These are phyloP conservation scores for Aspergillus pseudotamarii DNA, from an alignment of 2,329 filamentous ascomycete species.

Conservation along the genomic window DNA sequence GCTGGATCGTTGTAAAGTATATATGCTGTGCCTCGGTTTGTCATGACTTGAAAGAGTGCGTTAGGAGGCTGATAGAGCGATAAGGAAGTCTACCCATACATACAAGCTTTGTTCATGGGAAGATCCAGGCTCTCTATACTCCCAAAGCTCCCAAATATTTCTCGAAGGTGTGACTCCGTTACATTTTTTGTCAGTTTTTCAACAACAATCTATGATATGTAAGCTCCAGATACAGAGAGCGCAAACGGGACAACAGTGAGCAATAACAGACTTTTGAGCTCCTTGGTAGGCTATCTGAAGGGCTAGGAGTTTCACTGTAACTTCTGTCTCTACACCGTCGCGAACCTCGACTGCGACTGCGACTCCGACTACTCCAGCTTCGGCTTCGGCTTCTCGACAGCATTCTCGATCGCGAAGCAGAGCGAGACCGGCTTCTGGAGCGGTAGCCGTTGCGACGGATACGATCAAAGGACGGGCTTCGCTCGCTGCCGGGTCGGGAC, in stretches of 20 bases:
- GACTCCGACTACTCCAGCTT: slow-evolving; percentile 36
- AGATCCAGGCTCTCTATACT: slow-evolving; percentile 84
- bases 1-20: slow-evolving; percentile 77
- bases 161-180: slow-evolving; percentile 80
- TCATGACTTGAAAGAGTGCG: slow-evolving; percentile 64
- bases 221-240: neutral
- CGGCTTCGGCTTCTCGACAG: slow-evolving; percentile 43
- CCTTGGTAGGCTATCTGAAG: slow-evolving; percentile 24
- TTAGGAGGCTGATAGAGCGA: neutral
- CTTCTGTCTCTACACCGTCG: slow-evolving; percentile 40
- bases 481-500: slow-evolving; percentile 32
- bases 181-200: slow-evolving; percentile 96
- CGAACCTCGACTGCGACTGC: slow-evolving; percentile 35
- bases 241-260: neutral
- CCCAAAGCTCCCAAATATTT: slow-evolving; percentile 91
- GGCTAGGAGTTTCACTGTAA: slow-evolving; percentile 33
- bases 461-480: slow-evolving; percentile 29
- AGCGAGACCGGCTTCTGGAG: slow-evolving; percentile 32
- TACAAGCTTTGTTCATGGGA: slow-evolving; percentile 84
- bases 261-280: slow-evolving; percentile 40
- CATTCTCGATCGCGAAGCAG: slow-evolving; percentile 30
- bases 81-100: slow-evolving; percentile 29
- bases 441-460: slow-evolving; percentile 30
- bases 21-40: slow-evolving; percentile 91
- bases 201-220: slow-evolving; percentile 73